These are phyloP conservation scores for Hyphopichia wangnamkhiaoensis DNA, from an alignment of 1,139 yeast species.

Conservation along the genomic window DNA sequence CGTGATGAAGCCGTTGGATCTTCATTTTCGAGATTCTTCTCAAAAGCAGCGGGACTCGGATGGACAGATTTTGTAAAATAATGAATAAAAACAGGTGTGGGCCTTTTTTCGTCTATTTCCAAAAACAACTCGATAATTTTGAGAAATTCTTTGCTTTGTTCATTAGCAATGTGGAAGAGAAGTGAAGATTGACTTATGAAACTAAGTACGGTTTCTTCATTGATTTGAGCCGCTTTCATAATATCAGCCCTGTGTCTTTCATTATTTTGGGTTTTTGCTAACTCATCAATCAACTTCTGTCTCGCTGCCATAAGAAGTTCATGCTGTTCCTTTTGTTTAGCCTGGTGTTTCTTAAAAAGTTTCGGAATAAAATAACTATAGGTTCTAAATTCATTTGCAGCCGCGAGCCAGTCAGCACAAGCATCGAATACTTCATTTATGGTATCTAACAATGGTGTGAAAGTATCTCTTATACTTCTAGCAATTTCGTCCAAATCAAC, in stretches of 20 bases:
- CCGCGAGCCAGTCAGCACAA: slow-evolving; percentile 26
- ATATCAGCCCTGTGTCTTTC: slow-evolving; percentile 1
- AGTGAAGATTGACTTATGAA: slow-evolving; percentile 30
- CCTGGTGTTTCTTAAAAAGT: slow-evolving; percentile 11
- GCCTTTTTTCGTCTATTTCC: slow-evolving; percentile 26
- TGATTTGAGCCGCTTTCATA: slow-evolving; percentile 7
- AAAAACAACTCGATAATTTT: slow-evolving; percentile 27
- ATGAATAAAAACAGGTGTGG: slow-evolving; percentile 22
- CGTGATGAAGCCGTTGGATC: not conserved
- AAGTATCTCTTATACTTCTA: slow-evolving; percentile 18
- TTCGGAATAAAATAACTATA: slow-evolving; percentile 21
- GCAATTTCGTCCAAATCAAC: slow-evolving; percentile 30
- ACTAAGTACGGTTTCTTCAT: slow-evolving; percentile 29
- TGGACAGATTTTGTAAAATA: not conserved
- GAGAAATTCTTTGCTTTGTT: slow-evolving; percentile 16
- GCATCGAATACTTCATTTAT: slow-evolving; percentile 19
- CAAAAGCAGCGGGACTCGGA: not conserved
- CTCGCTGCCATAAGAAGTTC: slow-evolving; percentile 15
- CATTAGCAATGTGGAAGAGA: slow-evolving; percentile 21
- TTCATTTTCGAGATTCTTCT: not conserved
- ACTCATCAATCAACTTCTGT: slow-evolving; percentile 4
- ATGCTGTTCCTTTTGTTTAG: slow-evolving; percentile 19
- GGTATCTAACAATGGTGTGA: slow-evolving; percentile 19
- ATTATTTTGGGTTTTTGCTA: slow-evolving; percentile 1
- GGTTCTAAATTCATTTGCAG: slow-evolving; percentile 31